A percentile compares a stretch with the other conserved stretches of the same genome.
phyloP scores from a whole-genome alignment of 768 basidiomycete genomes.

The Lentinula sp. region DNA sequence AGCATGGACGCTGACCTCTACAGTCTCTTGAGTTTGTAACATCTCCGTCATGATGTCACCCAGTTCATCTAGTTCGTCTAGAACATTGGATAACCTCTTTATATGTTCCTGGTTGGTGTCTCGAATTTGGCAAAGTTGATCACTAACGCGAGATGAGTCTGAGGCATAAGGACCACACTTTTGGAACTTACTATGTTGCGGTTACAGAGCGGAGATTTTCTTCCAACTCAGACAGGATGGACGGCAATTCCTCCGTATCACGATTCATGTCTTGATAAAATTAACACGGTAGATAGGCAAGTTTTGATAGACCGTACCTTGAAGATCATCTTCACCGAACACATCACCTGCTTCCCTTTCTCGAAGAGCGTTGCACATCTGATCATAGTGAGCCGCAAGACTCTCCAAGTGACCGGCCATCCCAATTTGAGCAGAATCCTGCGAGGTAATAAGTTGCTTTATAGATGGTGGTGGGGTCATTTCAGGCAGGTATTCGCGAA shows the following conservation, averaged over 20 bases:
- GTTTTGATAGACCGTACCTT: constrained; percentile 33
- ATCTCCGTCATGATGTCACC: constrained; percentile 78
- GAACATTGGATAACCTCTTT: constrained; percentile 37
- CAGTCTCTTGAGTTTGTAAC: constrained; percentile 59
- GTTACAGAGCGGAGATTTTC: constrained; percentile 49
- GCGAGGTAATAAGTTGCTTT: constrained; percentile 41
- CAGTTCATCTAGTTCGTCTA: constrained; percentile 70
- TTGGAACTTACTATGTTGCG: constrained; percentile 44
- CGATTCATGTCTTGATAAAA: constrained; percentile 64
- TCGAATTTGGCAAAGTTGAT: constrained; percentile 39
- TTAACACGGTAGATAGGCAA: background rate
- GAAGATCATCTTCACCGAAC: constrained; percentile 64
- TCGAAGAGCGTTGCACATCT: constrained; percentile 64
- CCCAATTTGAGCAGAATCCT: constrained; percentile 50
- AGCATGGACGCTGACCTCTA: constrained; percentile 45
- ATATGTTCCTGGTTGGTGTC: constrained; percentile 40
- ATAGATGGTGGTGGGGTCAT: constrained; percentile 31
- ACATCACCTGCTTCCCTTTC: constrained; percentile 65
- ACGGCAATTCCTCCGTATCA: constrained; percentile 72
- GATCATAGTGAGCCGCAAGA: constrained; percentile 68
- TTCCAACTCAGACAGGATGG: constrained; percentile 70
- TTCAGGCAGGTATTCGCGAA: constrained; percentile 46
- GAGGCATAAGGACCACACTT: background rate
- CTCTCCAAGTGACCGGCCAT: constrained; percentile 76
- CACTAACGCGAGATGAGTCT: constrained; percentile 27